phyloP scores from a whole-genome alignment of 2,329 filamentous ascomycete species.

The Venturia aucupariae region DNA sequence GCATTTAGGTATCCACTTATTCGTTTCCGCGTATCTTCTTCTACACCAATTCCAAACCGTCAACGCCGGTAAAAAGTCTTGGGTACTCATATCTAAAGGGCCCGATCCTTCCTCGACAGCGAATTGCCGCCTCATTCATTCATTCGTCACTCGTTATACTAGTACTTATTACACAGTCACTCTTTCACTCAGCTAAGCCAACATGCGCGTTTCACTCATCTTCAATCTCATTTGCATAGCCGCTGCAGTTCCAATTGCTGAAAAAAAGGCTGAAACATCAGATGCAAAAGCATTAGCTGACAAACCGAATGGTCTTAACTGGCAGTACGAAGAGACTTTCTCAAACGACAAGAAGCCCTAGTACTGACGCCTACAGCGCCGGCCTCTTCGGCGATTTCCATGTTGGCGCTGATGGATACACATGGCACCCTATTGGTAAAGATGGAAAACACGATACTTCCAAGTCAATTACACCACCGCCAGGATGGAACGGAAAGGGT shows the following conservation, averaged over 20 bases:
- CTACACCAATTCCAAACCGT: neutral
- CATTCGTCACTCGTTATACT: neutral
- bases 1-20: neutral
- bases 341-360: neutral
- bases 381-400: neutral
- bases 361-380: neutral
- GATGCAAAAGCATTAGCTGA: neutral
- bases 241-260: neutral
- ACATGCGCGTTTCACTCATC: neutral
- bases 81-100: neutral
- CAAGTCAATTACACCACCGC: neutral
- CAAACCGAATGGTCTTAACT: neutral
- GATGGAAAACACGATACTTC: neutral
- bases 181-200: too few species aligned
- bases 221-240: neutral
- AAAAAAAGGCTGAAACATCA: neutral
- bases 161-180: too few species aligned
- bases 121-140: too few species aligned
- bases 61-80: neutral
- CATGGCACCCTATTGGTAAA: neutral
- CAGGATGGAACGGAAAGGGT: neutral
- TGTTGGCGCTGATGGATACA: neutral
- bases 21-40: too few species aligned
- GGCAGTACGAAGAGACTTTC: neutral
- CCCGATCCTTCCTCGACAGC: too few species aligned